Percentiles rank a stretch among this genome's conserved stretches.
Conservation (phyloP, 1,284 basidiomycete species). For the Sporisorium iseilematis-ciliati region DNA sequence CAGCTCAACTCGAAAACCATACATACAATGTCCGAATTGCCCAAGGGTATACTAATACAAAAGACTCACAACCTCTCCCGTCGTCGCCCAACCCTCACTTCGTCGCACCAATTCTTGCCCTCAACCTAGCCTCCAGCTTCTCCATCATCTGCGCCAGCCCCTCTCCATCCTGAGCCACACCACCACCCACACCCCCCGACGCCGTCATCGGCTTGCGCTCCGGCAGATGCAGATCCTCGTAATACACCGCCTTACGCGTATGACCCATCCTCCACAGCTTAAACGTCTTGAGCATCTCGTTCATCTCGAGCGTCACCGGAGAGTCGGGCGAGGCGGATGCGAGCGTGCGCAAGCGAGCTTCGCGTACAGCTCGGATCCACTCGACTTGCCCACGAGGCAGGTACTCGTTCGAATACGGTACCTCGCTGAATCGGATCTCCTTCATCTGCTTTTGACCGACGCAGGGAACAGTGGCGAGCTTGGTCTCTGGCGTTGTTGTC, state of each 20-base stretch:
- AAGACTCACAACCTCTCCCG: too few relatives aligned
- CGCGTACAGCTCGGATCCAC: conserved; percentile 41
- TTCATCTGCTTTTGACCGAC: conserved; percentile 35
- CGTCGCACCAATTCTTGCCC: conserved; percentile 41
- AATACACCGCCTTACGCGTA: conserved; percentile 50
- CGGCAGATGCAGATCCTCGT: conserved; percentile 42
- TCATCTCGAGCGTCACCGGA: conserved; percentile 28
- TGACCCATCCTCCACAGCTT: conserved; percentile 53
- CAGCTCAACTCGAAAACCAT: too few relatives aligned
- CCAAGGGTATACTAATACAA: too few relatives aligned
- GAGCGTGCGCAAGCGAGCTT: conserved; percentile 25
- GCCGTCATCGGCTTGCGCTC: conserved; percentile 54
- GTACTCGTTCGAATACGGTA: conserved; percentile 50
- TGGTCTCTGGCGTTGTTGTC: conserved; percentile 2
- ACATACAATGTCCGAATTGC: too few relatives aligned
- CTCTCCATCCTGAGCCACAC: conserved; percentile 30
- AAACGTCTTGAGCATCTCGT: conserved; percentile 49
- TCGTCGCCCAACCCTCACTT: too few relatives aligned
- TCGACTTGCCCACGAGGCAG: conserved; percentile 37
- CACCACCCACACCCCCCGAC: conserved; percentile 45
- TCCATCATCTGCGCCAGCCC: conserved; percentile 48
- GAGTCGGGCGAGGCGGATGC: conserved; percentile 23
- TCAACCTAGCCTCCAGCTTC: conserved; percentile 47
- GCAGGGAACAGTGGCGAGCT: conserved; percentile 28
- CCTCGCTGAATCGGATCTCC: conserved; percentile 49